Evolutionary conservation across 148 eudicot species (phyloP), one percentile per base, ranked within the genome.

Genomic region (Hydrangea macrophylla): DNA sequence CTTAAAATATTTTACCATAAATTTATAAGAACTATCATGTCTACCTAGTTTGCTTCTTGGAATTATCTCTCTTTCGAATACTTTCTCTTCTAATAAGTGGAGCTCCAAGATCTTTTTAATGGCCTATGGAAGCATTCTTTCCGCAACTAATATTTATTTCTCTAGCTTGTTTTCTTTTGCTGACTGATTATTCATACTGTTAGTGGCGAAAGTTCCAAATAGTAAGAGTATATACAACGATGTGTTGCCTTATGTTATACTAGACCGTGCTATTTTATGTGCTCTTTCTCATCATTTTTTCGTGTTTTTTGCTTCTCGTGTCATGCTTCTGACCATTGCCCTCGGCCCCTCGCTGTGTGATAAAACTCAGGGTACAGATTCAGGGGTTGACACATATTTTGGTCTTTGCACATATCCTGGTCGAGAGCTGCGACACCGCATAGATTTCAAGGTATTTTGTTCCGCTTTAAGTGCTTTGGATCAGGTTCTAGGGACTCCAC

Each of bases 351-450:
- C 23, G 57, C 4, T 44, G 12, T 69, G 48, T 26, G 6, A 27
- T 45, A 53, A 58, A 67, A 40, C 45, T 60, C 80, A 94, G 98
- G 96, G 89, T 39, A 83, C 97, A 27, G 96, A 90, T 70, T 75
- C 86, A 36, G 96, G 97, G 57, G 96, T 94, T 58, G 99, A 90
- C 81, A 90, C 97, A 24, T 90, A 86, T 74, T 90, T 90, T 81
- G 99, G 99, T 62, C 84, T 94, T 68, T 94, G 96, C 84, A 90
- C 92, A 20, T 94, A 86, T 78, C 89, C 96, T 71, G 99, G 97
- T 42, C 89, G 84, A 73, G 99, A 90, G 79, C 59, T 90, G 48
- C 89, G 91, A 33, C 99, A 90, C 78, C 92, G 99, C 51, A 90
- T 88, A 73, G 98, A 94, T 85, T 75, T 94, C 1, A 94, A 94